Percentiles rank a stretch among this genome's conserved stretches.
These are phyloP conservation scores for Emericellopsis atlantica DNA, from an alignment of 2,329 filamentous ascomycete species.

Conservation along the genomic window DNA sequence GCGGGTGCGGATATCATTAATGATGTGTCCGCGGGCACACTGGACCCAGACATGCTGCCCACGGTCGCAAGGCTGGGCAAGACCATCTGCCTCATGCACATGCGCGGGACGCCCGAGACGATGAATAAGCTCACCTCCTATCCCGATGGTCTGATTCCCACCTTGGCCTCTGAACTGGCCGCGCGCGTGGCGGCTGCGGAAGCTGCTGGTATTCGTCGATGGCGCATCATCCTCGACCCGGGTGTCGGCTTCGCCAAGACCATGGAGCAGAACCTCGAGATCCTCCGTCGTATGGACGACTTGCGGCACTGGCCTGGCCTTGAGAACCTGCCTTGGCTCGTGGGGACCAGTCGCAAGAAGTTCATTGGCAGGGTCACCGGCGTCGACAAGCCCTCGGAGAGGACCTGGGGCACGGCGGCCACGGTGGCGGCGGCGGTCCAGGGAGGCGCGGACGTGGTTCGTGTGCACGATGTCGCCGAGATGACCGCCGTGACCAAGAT, in stretches of 20 bases:
- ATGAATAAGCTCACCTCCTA: conserved; percentile 65
- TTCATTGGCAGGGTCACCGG: conserved; percentile 81
- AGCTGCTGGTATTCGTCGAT: conserved; percentile 70
- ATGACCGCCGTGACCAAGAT: conserved; percentile 79
- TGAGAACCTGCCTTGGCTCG: conserved; percentile 68
- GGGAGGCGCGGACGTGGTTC: conserved; percentile 80
- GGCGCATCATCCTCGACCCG: conserved; percentile 91
- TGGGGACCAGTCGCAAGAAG: conserved; percentile 78
- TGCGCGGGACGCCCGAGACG: conserved; percentile 74
- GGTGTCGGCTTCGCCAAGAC: conserved; percentile 92
- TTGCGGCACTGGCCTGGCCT: conserved; percentile 54
- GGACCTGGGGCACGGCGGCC: conserved; percentile 77
- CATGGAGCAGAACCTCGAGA: conserved; percentile 64
- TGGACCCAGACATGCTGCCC: conserved; percentile 72
- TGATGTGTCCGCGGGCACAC: conserved; percentile 72
- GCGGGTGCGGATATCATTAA: conserved; percentile 90
- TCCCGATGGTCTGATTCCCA: conserved; percentile 51
- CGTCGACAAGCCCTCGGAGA: conserved; percentile 54
- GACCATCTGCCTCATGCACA: conserved; percentile 82
- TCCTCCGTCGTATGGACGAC: conserved; percentile 56
- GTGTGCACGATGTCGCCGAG: conserved; percentile 81
- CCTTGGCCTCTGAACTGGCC: conserved; percentile 55
- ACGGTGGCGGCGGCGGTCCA: conserved; percentile 76
- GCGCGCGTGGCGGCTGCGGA: conserved; percentile 62
- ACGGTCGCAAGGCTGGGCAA: conserved; percentile 67